Percentiles rank a stretch among this genome's conserved stretches.
Conservation (phyloP, 2,329 filamentous ascomycete genomes). For the Fusarium odoratissimum region DNA sequence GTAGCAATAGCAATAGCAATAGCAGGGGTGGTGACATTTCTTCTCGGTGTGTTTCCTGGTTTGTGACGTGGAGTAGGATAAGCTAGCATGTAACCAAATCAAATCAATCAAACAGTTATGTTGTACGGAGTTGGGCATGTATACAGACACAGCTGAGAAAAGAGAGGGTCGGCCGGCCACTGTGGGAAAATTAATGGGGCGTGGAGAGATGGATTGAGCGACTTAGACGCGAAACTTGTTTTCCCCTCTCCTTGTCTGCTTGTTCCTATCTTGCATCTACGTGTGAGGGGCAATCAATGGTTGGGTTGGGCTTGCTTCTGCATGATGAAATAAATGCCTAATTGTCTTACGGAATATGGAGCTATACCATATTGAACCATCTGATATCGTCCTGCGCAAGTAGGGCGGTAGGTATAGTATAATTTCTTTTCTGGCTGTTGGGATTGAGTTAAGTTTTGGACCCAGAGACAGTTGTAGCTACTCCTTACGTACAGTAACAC, state of each 20-base stretch:
- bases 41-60: conserved; percentile 4
- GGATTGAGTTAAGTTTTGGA: not conserved
- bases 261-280: not conserved
- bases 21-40: not conserved
- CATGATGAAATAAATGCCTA: conserved; percentile 22
- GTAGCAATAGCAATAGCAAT: not conserved
- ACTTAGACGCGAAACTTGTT: conserved; percentile 23
- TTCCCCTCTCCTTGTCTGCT: not conserved
- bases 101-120: conserved; percentile 13
- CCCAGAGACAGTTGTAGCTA: not conserved
- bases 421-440: not conserved
- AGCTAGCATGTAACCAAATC: not conserved
- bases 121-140: not conserved
- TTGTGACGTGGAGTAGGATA: conserved; percentile 20
- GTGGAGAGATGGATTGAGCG: conserved; percentile 1
- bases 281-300: not conserved
- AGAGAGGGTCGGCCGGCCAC: conserved; percentile 7
- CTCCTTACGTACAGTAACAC: not conserved
- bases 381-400: conserved; percentile 2
- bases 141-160: conserved; percentile 9
- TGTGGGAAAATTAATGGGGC: conserved; percentile 20
- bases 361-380: conserved; percentile 6
- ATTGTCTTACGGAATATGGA: not conserved
- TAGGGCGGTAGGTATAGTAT: not conserved
- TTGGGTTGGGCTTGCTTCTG: not conserved